Percentiles rank a stretch among this genome's conserved stretches.
Evolutionary conservation across 2,329 filamentous ascomycete species (phyloP).

Genomic region (Cladosporium sp.): DNA sequence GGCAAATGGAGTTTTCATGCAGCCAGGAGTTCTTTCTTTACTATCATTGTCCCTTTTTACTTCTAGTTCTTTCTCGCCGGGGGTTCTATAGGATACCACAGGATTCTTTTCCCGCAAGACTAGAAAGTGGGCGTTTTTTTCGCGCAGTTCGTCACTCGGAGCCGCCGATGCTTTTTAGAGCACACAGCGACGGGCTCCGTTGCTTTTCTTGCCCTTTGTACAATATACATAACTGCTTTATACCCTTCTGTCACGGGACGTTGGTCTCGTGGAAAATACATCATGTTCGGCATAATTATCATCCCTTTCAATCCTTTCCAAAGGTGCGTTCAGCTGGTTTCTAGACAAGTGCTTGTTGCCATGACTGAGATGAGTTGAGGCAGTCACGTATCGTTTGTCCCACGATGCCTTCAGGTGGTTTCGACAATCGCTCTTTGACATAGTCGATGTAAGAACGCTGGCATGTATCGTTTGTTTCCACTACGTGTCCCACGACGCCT

Average conservation of each 20-base stretch:
- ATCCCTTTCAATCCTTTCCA: background rate
- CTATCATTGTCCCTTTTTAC: background rate
- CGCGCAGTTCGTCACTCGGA: too few relatives aligned
- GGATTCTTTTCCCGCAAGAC: background rate
- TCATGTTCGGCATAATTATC: background rate
- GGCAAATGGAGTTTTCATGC: background rate
- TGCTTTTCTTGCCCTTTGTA: background rate
- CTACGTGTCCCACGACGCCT: background rate
- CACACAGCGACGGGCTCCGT: background rate
- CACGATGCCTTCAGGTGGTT: background rate
- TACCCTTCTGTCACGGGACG: background rate
- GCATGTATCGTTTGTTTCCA: background rate
- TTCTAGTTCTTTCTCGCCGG: background rate
- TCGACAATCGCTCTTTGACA: background rate
- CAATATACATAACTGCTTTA: slow-evolving; percentile 1
- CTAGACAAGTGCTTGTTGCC: background rate
- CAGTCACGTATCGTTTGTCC: background rate
- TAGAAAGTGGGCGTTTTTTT: slow-evolving; percentile 1
- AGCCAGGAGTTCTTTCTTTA: background rate
- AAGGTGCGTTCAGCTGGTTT: background rate
- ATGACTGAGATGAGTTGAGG: background rate
- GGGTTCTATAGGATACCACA: slow-evolving; percentile 2
- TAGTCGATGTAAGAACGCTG: background rate
- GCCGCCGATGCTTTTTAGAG: background rate
- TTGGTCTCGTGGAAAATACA: background rate